Evolutionary conservation across 2,329 filamentous ascomycete species (phyloP), one percentile per base, ranked within the genome.

Genomic region (Diaporthe capsici): DNA sequence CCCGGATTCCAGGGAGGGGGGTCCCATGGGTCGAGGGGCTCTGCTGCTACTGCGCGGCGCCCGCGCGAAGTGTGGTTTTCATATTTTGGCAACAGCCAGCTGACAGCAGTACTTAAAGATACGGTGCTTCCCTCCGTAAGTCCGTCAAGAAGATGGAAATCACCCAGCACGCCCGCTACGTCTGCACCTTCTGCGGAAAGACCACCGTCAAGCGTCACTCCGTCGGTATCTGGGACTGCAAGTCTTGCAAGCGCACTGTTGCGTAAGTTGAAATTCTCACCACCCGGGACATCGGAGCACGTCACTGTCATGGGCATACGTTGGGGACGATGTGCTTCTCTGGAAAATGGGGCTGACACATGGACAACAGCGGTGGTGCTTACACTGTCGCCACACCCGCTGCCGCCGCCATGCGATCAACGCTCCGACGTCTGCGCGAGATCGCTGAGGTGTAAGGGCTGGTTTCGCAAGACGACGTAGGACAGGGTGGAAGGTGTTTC

Each of bases 81-180:
- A 61, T 15, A 34, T 37, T 4, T 34, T 53, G n/a, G 15, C n/a
- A 67, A 74, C 37, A 57, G 31, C 49, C 55, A 74, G 71, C 75
- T 79, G 82, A 83, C 84, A 80, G 82, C 77, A 39, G 47, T 17
- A n/a, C 57, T 57, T 78, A 78, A 82, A 96, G 95, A 92, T 98
- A 98, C 89, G 97, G 96, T 96, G 96, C 97, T 87, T 98, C 97
- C 85, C 95, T 98, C 89, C 95, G 96, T 90, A 98, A 98, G 93
- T 96, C 95, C 88, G 94, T 97, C 86, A 98, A 98, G 95, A 98
- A 98, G 94, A 98, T 98, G 94, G 97, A 98, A 94, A 94, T 98
- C 88, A 94, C 95, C 84, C 97, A 98, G 89, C 97, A 99, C 92
- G 95, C 95, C 90, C 94, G 94, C 87, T 98, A 98, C 86, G 93